Base-by-base conservation (phyloP, 805 yeast species). In the Teunomyces gatunensis region DNA sequence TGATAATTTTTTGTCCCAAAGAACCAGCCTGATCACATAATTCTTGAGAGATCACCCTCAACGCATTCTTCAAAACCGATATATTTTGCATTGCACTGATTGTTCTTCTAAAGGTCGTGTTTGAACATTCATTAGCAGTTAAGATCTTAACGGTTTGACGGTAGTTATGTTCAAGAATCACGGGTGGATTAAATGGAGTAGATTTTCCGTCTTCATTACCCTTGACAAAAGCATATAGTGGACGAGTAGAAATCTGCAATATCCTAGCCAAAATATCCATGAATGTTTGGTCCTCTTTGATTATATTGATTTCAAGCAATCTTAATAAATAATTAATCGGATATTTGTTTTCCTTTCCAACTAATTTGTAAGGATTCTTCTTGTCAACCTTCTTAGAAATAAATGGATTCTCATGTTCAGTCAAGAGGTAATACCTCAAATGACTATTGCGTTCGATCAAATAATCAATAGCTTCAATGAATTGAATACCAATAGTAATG, bases 91-190 rank as follows among this genome's bases (percentile, higher is more conserved):
- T 87, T 1, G 89, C 80, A 50, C 87, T 80, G 44, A 91, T 75
- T 0, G 91, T 83, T 60, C 90, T 87, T 57, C 89, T 89, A 69
- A 91, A 89, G 0, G 95, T 88, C 37, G 85, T 79, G 53, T 88
- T 84, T 30, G 91, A 83, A 60, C 97, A 89, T 47, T 91, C 96
- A 58, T 87, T 89, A 0, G 92, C 80, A 4, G 85, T 80, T 45
- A 91, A 72, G 28, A 88, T 81, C 18, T 81, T 75, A 12, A 87
- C 84, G 28, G 89, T 72, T 51, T 76, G 77, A 42, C 80, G 77
- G 57, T 89, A 71, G 53, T 84, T 84, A 17, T 72, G 65, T 35
- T 79, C 81, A 0, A 88, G 84, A 54, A 91, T 80, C 36, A 67
- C 64, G 2, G 96, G 95, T 1, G 85, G 69, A 28, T 74, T 74